phyloP scores from a whole-genome alignment of 2,329 filamentous ascomycete genomes.

The Venturia aucupariae region DNA sequence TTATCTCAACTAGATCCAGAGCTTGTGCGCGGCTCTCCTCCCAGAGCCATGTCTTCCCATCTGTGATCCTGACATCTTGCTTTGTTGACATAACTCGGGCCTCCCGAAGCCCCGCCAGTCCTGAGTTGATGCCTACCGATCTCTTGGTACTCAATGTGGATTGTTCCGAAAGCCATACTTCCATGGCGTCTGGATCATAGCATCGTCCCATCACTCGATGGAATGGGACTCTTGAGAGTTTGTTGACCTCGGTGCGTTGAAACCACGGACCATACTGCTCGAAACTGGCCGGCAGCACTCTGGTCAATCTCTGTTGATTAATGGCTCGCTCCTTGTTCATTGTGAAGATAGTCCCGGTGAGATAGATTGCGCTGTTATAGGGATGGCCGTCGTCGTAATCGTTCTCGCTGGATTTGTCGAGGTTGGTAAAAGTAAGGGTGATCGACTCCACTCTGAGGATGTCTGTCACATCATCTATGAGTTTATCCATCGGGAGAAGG shows the following conservation, averaged over 20 bases:
- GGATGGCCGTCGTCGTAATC: conserved; percentile 38
- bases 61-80: conserved; percentile 40
- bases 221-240: conserved; percentile 39
- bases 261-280: conserved; percentile 45
- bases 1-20: conserved; percentile 46
- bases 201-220: conserved; percentile 45
- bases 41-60: conserved; percentile 46
- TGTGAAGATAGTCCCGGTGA: conserved; percentile 43
- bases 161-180: conserved; percentile 33
- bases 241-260: conserved; percentile 33
- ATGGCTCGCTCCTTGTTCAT: conserved; percentile 25
- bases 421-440: conserved; percentile 38
- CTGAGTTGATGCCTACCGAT: conserved; percentile 20
- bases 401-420: conserved; percentile 38
- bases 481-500: conserved; percentile 29
- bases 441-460: conserved; percentile 47
- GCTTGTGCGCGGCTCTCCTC: conserved; percentile 47
- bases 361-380: conserved; percentile 36
- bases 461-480: conserved; percentile 32
- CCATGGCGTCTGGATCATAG: conserved; percentile 42
- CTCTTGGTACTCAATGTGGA: background rate
- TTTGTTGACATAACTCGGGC: conserved; percentile 38
- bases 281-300: conserved; percentile 30
- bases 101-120: conserved; percentile 37
- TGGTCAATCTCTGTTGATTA: conserved; percentile 19